Evolutionary conservation across 352 stramenopile species (phyloP).

Genomic region (Phytophthora cryptogea): DNA sequence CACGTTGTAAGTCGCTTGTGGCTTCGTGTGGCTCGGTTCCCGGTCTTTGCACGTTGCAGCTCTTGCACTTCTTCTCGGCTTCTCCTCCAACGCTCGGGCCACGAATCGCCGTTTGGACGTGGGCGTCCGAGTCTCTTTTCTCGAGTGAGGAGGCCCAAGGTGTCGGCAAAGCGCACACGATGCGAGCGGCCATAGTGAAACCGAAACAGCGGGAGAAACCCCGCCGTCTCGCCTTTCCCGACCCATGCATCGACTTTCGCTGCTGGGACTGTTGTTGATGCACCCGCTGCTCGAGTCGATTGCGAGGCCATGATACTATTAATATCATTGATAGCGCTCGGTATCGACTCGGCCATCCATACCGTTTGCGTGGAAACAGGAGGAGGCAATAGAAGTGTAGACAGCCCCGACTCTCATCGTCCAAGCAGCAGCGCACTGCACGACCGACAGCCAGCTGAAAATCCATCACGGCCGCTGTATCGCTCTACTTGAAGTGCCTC

Average conservation of each 20-base stretch:
- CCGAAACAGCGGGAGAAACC: slow-evolving; percentile 9
- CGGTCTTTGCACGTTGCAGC: slow-evolving; percentile 34
- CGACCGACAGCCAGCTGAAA: slow-evolving; percentile 2
- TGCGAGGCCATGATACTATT: slow-evolving; percentile 9
- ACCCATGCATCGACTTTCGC: slow-evolving; percentile 7
- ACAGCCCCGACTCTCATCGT: slow-evolving; percentile 13
- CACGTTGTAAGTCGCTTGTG: slow-evolving; percentile 12
- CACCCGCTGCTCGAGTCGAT: slow-evolving; percentile 16
- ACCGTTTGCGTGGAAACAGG: slow-evolving; percentile 23
- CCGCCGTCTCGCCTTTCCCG: slow-evolving; percentile 26
- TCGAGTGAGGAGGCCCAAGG: slow-evolving; percentile 14
- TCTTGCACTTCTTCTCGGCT: slow-evolving; percentile 38
- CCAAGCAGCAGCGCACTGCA: slow-evolving; percentile 4
- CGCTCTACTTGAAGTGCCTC: slow-evolving; percentile 16
- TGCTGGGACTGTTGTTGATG: slow-evolving; percentile 2
- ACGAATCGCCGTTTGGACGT: slow-evolving; percentile 13
- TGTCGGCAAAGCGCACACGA: slow-evolving; percentile 1
- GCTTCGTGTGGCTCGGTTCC: slow-evolving; percentile 15
- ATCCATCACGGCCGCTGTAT: not conserved
- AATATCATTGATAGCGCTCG: too few species aligned
- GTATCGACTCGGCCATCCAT: slow-evolving; percentile 19
- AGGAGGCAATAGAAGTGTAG: slow-evolving; percentile 20
- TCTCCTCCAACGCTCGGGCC: slow-evolving; percentile 14
- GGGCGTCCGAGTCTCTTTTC: slow-evolving; percentile 13
- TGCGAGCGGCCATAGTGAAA: slow-evolving; percentile 15